phyloP scores from a whole-genome alignment of 768 basidiomycete species.

The Suillus weaverae region DNA sequence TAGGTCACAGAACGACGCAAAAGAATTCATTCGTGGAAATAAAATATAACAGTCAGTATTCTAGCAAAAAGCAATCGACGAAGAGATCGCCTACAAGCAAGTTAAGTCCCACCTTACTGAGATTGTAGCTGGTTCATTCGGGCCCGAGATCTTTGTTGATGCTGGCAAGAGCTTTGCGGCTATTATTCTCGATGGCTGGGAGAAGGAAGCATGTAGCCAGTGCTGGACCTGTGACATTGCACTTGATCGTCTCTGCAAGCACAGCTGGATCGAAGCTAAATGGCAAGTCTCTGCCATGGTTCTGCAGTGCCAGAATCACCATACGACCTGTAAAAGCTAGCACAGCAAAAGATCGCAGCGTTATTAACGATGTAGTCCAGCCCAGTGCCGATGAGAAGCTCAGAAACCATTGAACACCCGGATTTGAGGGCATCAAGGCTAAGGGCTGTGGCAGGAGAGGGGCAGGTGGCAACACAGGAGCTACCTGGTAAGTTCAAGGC shows the following conservation, averaged over 20 bases:
- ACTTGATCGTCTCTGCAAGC: slow-evolving; percentile 21
- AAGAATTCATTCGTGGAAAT: not conserved
- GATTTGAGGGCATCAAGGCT: slow-evolving; percentile 19
- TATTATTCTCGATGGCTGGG: slow-evolving; percentile 34
- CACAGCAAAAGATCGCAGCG: slow-evolving; percentile 28
- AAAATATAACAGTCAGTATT: not conserved
- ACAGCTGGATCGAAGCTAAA: slow-evolving; percentile 24
- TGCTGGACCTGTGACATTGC: slow-evolving; percentile 37
- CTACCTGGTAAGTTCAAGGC: slow-evolving; percentile 13
- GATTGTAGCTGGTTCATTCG: slow-evolving; percentile 10
- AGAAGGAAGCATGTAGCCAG: slow-evolving; percentile 34
- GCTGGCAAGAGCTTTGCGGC: slow-evolving; percentile 35
- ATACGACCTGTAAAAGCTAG: not conserved
- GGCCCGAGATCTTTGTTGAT: slow-evolving; percentile 17
- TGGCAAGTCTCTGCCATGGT: slow-evolving; percentile 22
- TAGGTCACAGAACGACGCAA: not conserved
- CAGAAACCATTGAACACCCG: slow-evolving; percentile 22
- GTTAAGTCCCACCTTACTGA: slow-evolving; percentile 16
- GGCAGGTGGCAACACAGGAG: slow-evolving; percentile 22
- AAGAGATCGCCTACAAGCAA: slow-evolving; percentile 17
- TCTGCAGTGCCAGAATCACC: slow-evolving; percentile 16
- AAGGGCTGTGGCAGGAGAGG: slow-evolving; percentile 19
- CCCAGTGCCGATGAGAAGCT: slow-evolving; percentile 26
- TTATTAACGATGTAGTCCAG: slow-evolving; percentile 42
- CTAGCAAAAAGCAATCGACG: slow-evolving; percentile 15